phyloP scores from a whole-genome alignment of 352 stramenopile species.

The Globisporangium lucens region DNA sequence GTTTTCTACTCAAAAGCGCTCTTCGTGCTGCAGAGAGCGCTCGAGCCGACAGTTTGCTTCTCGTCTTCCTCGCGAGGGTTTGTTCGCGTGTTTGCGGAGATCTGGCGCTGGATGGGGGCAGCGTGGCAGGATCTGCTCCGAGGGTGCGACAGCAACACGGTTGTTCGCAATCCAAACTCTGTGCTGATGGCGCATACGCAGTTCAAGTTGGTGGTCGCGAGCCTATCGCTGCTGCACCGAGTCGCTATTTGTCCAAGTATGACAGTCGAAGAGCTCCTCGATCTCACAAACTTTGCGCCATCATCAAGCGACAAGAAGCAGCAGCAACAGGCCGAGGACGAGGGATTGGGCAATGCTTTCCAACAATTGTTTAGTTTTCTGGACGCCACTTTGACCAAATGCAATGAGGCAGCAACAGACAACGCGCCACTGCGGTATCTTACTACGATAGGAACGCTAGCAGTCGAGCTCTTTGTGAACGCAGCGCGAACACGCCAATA shows the following conservation, averaged over 20 bases:
- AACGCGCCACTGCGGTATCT: not conserved
- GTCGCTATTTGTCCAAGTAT: conserved; percentile 18
- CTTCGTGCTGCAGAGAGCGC: conserved; percentile 18
- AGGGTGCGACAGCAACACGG: not conserved
- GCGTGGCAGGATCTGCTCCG: conserved; percentile 15
- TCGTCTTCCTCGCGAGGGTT: conserved; percentile 5
- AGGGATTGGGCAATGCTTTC: not conserved
- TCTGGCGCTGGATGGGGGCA: conserved; percentile 28
- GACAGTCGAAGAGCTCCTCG: conserved; percentile 17
- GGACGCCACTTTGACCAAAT: not conserved
- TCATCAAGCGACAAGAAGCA: not conserved
- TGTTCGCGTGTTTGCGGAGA: conserved; percentile 19
- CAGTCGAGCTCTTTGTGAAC: conserved; percentile 12
- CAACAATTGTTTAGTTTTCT: not conserved
- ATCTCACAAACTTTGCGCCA: conserved; percentile 16
- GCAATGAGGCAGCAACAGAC: not conserved
- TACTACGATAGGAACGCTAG: not conserved
- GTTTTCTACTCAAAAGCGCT: conserved; percentile 28
- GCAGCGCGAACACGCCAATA: not conserved
- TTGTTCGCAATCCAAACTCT: not conserved
- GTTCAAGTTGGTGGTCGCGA: conserved; percentile 11
- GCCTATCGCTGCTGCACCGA: conserved; percentile 19
- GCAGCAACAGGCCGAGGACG: not conserved
- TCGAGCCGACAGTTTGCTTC: not conserved
- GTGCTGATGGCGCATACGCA: conserved; percentile 9